These are phyloP conservation scores for Scedosporium apiospermum DNA, from an alignment of 2,329 filamentous ascomycete genomes.

Conservation along the genomic window DNA sequence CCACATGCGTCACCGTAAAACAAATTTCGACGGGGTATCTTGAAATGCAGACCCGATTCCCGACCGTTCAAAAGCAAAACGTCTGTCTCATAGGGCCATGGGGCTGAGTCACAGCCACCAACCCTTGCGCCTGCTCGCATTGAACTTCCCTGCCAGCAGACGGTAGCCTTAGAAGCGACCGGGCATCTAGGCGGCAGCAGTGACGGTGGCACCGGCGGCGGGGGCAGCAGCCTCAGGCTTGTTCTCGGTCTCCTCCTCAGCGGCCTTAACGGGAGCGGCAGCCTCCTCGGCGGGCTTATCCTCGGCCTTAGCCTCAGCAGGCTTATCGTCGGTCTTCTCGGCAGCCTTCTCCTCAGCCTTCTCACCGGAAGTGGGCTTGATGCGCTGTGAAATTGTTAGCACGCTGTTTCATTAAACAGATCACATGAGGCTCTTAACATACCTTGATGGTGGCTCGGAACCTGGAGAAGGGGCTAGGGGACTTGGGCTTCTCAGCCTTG, in stretches of 20 bases:
- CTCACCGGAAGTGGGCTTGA: constrained; percentile 22
- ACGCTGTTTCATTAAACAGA: background rate
- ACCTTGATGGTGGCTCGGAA: constrained; percentile 46
- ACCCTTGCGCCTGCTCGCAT: background rate
- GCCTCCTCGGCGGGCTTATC: constrained; percentile 17
- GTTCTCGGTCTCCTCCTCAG: constrained; percentile 25
- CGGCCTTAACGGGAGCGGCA: constrained; percentile 13
- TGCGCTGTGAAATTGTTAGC: constrained; percentile 12
- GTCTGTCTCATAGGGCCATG: background rate
- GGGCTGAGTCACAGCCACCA: background rate
- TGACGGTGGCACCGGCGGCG: constrained; percentile 35
- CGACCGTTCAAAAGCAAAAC: constrained; percentile 23
- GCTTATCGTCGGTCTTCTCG: constrained; percentile 21
- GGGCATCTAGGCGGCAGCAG: constrained; percentile 39
- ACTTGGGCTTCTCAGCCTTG: constrained; percentile 66
- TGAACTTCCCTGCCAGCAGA: background rate
- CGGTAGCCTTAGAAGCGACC: constrained; percentile 6
- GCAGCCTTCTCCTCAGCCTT: constrained; percentile 24
- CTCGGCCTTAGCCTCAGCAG: constrained; percentile 13
- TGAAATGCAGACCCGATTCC: constrained; percentile 48
- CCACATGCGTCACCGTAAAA: constrained; percentile 18
- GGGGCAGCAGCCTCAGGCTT: constrained; percentile 30
- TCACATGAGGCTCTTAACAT: background rate
- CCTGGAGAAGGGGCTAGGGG: constrained; percentile 47
- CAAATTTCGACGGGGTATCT: constrained; percentile 47